These are phyloP conservation scores for Linnemannia schmuckeri DNA, from an alignment of 192 early-diverging fungal genomes.

Conservation along the genomic window DNA sequence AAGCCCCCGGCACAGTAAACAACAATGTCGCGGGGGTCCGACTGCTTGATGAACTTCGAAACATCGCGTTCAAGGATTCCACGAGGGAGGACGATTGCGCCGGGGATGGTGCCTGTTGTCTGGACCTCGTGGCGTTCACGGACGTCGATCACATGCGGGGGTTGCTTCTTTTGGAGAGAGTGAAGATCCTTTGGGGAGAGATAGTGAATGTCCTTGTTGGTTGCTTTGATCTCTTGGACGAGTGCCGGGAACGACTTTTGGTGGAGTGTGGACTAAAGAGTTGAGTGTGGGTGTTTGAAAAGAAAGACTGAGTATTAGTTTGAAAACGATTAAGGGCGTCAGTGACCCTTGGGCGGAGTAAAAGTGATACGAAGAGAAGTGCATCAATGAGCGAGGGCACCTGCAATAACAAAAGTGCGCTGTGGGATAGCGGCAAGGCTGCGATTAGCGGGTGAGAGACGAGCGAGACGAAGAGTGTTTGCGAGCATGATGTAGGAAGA, in stretches of 20 bases:
- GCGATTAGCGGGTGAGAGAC: neutral
- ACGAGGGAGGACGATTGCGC: conserved; percentile 60
- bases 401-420: conserved; percentile 23
- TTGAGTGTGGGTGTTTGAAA: neutral
- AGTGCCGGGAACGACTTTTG: conserved; percentile 49
- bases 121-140: conserved; percentile 63
- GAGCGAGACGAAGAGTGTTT: conserved; percentile 12
- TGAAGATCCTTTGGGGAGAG: conserved; percentile 44
- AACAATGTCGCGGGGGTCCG: conserved; percentile 59
- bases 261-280: conserved; percentile 14
- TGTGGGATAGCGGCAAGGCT: conserved; percentile 8
- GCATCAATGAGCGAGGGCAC: neutral
- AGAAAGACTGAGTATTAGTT: no score
- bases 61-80: conserved; percentile 64
- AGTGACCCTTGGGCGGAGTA: neutral
- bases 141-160: conserved; percentile 61
- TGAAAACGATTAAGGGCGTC: neutral
- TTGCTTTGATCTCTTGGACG: conserved; percentile 44
- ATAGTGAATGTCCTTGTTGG: conserved; percentile 50
- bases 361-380: neutral
- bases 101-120: conserved; percentile 59
- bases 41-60: conserved; percentile 57
- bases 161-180: conserved; percentile 3
- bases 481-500: conserved; percentile 1
- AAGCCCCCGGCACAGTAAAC: conserved; percentile 71